phyloP scores from a whole-genome alignment of 768 basidiomycete species.

The Lentinula sp. region DNA sequence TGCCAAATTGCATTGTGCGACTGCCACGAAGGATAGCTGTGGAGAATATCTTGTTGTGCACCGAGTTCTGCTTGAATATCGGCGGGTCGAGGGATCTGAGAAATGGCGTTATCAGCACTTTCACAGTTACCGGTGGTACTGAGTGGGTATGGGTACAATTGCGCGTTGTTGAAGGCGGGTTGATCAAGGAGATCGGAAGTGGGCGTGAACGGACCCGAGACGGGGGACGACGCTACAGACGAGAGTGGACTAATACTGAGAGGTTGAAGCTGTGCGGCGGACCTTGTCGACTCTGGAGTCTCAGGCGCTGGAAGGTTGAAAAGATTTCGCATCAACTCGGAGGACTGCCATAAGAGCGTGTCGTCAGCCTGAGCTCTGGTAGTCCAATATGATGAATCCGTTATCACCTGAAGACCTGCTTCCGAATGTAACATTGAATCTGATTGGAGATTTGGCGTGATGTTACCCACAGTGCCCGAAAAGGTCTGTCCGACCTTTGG shows the following conservation, averaged over 20 bases:
- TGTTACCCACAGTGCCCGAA: slow-evolving; percentile 39
- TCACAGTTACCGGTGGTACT: slow-evolving; percentile 14
- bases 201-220: slow-evolving; percentile 46
- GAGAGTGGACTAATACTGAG: slow-evolving; percentile 38
- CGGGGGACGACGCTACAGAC: slow-evolving; percentile 44
- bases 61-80: slow-evolving; percentile 26
- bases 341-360: slow-evolving; percentile 24
- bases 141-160: slow-evolving; percentile 16
- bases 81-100: slow-evolving; percentile 25
- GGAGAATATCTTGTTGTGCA: slow-evolving; percentile 30
- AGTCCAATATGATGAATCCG: slow-evolving; percentile 7
- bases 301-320: slow-evolving; percentile 20
- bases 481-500: slow-evolving; percentile 55
- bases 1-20: slow-evolving; percentile 22
- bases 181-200: slow-evolving; percentile 21
- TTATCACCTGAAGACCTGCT: slow-evolving; percentile 36
- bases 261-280: slow-evolving; percentile 10
- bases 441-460: slow-evolving; percentile 45
- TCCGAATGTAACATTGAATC: slow-evolving; percentile 23
- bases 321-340: slow-evolving; percentile 46
- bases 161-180: background rate
- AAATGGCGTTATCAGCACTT: slow-evolving; percentile 16
- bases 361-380: background rate
- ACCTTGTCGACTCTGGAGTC: background rate
- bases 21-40: slow-evolving; percentile 28